Evolutionary conservation across 208 protist genomes (phyloP).

Genomic region (Trypanosoma platydactyli): DNA sequence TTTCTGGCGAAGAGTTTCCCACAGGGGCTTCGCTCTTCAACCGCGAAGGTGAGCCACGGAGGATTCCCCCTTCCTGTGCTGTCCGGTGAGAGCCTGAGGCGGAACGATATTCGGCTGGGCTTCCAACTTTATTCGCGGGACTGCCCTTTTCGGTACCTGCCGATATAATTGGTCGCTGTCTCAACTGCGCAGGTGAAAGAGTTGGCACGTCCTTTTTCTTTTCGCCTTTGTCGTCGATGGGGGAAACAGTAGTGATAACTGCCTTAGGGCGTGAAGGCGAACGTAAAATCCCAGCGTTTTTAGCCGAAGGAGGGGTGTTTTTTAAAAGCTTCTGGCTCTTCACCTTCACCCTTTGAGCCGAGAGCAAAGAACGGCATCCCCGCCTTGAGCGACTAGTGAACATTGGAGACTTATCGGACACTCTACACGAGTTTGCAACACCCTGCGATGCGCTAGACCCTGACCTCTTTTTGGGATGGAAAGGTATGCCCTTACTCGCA

Average conservation of each 20-base stretch:
- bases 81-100: not conserved
- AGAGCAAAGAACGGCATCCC: not conserved
- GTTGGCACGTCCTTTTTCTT: not conserved
- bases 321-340: not conserved
- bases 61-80: not conserved
- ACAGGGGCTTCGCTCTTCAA: not conserved
- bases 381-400: not conserved
- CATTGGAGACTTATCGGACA: not conserved
- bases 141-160: not conserved
- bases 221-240: not conserved
- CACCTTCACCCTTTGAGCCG: no score
- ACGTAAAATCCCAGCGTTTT: not conserved
- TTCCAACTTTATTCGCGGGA: not conserved
- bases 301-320: not conserved
- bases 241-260: not conserved
- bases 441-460: not conserved
- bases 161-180: slow-evolving; percentile 3
- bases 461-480: not conserved
- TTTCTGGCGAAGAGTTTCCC: not conserved
- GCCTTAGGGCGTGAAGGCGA: not conserved
- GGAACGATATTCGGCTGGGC: not conserved
- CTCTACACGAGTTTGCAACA: not conserved
- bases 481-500: slow-evolving; percentile 10
- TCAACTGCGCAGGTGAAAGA: not conserved
- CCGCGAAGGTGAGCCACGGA: not conserved